phyloP scores from a whole-genome alignment of 495 filamentous ascomycete species.

The Talaromyces proteolyticus region DNA sequence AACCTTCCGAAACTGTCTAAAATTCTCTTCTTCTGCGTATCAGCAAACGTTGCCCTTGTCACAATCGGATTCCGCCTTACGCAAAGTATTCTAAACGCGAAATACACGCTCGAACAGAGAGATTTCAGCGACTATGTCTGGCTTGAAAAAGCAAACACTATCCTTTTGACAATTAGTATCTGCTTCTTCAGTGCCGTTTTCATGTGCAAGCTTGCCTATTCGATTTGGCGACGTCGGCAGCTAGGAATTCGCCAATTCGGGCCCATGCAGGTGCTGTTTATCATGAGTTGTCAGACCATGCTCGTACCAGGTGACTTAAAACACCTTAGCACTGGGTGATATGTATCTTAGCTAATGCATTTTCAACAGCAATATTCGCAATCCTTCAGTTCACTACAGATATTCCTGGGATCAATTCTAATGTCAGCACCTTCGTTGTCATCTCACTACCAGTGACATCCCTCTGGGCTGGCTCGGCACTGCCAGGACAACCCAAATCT shows the following conservation, averaged over 20 bases:
- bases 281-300: constrained; percentile 74
- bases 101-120: constrained; percentile 34
- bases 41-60: constrained; percentile 44
- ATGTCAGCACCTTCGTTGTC: constrained; percentile 60
- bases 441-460: constrained; percentile 76
- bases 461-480: constrained; percentile 60
- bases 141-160: constrained; percentile 48
- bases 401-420: constrained; percentile 54
- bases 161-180: constrained; percentile 56
- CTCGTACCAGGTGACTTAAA: constrained; percentile 60
- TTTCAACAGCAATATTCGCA: constrained; percentile 60
- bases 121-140: constrained; percentile 17
- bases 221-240: constrained; percentile 48
- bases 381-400: constrained; percentile 55
- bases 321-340: neutral
- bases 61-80: constrained; percentile 56
- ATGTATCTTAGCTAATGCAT: constrained; percentile 9
- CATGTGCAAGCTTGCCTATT: constrained; percentile 59
- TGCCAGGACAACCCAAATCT: constrained; percentile 8
- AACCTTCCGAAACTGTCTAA: constrained; percentile 38
- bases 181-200: constrained; percentile 75
- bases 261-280: constrained; percentile 65
- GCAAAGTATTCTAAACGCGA: constrained; percentile 50
- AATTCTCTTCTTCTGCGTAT: constrained; percentile 38
- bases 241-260: constrained; percentile 57